Evolutionary conservation across 208 protist species (phyloP), one percentile per base, ranked within the genome.

Genomic region (Wallacemonas sp.): DNA sequence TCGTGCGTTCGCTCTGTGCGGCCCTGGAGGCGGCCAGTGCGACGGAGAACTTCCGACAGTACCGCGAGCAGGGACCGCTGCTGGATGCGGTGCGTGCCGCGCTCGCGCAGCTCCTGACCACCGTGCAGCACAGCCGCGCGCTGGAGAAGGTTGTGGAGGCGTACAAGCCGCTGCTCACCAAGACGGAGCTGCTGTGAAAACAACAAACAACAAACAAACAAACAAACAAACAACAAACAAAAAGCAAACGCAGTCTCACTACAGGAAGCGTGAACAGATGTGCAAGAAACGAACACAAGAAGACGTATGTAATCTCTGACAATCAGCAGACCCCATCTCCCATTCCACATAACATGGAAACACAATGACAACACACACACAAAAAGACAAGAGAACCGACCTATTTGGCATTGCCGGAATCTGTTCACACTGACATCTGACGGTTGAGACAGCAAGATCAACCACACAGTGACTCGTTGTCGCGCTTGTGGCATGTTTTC

Each of bases 11-110:
- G n/a, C 72, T 93, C 3, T 93, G 87, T 65, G 73, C 73, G 32
- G 81, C 87, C 23, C 72, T 90, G 4, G 61, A 73, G 74, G 74
- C 52, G 16, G 74, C 71, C 8, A 65, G 68, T 22, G 59, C 76
- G 11, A 86, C 81, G 22, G 86, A 87, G 33, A 89, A 79, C 46
- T 92, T 84, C 44, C 46, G 62, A 4, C 86, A 92, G 57, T 92
- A 83, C 70, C 77, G 65, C 64, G 87, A 89, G 66, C 83, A 93
- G 66, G 82, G 64, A 28, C 45, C 82, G 12, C 72, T 91, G 29
- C 45, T 72, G 31, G 73, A 66, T 7, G 79, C 85, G 14, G 57
- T 90, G 39, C 72, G 57, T 23, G 48, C 69, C 22, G 73, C 77
- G 28, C 71, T 91, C 12, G 23, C 32, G 10, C 33, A 50, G 44